Conservation (phyloP, 495 filamentous ascomycete genomes). For the Aspergillus baeticus region DNA sequence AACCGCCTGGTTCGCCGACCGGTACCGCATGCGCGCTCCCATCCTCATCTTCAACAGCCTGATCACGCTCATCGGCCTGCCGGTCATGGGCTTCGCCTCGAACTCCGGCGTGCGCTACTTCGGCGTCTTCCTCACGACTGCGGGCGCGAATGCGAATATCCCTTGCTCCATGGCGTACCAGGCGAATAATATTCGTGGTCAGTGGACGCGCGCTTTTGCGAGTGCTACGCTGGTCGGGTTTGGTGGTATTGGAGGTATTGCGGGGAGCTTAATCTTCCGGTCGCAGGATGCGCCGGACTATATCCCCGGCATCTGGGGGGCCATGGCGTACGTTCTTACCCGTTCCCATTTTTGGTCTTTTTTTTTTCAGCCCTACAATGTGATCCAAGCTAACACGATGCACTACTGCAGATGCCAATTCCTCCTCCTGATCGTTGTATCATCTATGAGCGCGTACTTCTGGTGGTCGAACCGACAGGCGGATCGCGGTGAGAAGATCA, state of each 20-base stretch:
- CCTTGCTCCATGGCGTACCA: conserved; percentile 58
- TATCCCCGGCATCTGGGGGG: conserved; percentile 51
- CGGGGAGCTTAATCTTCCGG: conserved; percentile 56
- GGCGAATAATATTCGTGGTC: conserved; percentile 64
- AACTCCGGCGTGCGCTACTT: conserved; percentile 56
- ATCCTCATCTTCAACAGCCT: conserved; percentile 56
- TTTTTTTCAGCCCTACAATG: too few relatives aligned
- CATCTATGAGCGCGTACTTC: conserved; percentile 34
- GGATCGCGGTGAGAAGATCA: conserved; percentile 35
- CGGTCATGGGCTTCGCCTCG: conserved; percentile 52
- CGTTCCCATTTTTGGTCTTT: too few relatives aligned
- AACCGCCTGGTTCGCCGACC: conserved; percentile 54
- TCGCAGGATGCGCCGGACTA: conserved; percentile 56
- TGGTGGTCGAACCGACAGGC: conserved; percentile 35
- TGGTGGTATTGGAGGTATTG: conserved; percentile 62
- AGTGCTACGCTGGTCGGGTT: conserved; percentile 54
- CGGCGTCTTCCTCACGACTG: conserved; percentile 62
- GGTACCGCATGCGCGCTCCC: conserved; percentile 54
- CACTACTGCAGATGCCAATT: conserved; percentile 32
- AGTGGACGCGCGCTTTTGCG: conserved; percentile 63
- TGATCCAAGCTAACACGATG: not conserved
- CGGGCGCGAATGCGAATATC: conserved; percentile 61
- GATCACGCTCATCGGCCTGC: conserved; percentile 49
- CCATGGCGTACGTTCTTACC: conserved; percentile 42
- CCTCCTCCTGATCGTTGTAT: conserved; percentile 39